phyloP scores from a whole-genome alignment of 768 basidiomycete species.

The Hygrocybe punicea region DNA sequence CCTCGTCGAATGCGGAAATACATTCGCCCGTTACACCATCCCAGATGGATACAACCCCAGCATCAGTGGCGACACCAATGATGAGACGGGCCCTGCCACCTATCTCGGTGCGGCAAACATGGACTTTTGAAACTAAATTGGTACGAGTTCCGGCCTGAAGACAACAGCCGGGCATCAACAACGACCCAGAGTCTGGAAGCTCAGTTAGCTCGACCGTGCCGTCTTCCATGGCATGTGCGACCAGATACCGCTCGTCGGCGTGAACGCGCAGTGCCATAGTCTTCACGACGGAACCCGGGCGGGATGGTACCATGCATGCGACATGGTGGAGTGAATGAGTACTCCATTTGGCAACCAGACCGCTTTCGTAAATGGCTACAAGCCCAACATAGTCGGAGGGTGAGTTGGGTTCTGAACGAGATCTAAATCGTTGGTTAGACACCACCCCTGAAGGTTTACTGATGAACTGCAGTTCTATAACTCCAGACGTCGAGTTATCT shows the following conservation, averaged over 20 bases:
- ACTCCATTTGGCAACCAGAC: constrained; percentile 54
- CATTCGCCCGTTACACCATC: constrained; percentile 64
- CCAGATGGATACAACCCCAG: constrained; percentile 73
- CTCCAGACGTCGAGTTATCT: constrained; percentile 44
- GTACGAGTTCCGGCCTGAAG: constrained; percentile 57
- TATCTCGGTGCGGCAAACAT: constrained; percentile 52
- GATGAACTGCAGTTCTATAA: constrained; percentile 54
- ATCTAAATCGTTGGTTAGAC: neutral
- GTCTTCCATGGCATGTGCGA: constrained; percentile 61
- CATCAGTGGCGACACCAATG: constrained; percentile 58
- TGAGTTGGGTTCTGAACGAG: constrained; percentile 30
- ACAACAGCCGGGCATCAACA: constrained; percentile 44
- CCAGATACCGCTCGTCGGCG: constrained; percentile 45
- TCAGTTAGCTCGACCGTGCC: constrained; percentile 65
- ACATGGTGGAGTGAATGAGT: constrained; percentile 34
- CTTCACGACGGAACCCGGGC: constrained; percentile 42
- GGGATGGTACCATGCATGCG: constrained; percentile 44
- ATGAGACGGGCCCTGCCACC: constrained; percentile 51
- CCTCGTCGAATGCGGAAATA: constrained; percentile 58
- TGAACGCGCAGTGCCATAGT: constrained; percentile 48
- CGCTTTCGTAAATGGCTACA: constrained; percentile 57
- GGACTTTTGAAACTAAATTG: constrained; percentile 52
- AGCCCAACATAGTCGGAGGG: constrained; percentile 34
- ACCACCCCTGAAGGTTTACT: constrained; percentile 4
- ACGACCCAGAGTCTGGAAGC: constrained; percentile 42